phyloP scores from a whole-genome alignment of 805 yeast genomes.

The Metschnikowia reukaufii region DNA sequence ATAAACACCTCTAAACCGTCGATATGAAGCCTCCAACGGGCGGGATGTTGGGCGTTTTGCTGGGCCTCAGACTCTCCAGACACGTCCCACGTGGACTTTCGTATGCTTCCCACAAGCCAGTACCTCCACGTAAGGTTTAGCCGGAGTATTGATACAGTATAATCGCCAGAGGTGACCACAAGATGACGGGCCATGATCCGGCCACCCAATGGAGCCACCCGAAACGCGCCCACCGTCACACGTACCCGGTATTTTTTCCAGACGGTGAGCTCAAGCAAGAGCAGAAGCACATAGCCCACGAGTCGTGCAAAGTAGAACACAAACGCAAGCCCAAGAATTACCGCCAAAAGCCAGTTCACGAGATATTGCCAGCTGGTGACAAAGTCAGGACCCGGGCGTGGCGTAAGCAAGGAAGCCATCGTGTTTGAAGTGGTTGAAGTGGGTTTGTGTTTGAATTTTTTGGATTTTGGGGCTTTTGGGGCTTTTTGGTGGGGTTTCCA shows the following conservation, averaged over 20 bases:
- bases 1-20: conserved; percentile 83
- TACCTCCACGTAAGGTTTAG: conserved; percentile 87
- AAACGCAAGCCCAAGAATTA: conserved; percentile 59
- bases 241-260: conserved; percentile 65
- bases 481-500: not conserved
- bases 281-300: conserved; percentile 59
- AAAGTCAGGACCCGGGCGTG: conserved; percentile 6
- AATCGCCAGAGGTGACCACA: conserved; percentile 69
- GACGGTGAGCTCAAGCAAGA: conserved; percentile 48
- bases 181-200: conserved; percentile 75
- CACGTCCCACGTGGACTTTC: conserved; percentile 32
- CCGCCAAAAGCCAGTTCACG: conserved; percentile 75
- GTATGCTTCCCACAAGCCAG: conserved; percentile 60
- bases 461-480: not conserved
- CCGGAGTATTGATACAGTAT: conserved; percentile 66
- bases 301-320: conserved; percentile 77
- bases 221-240: conserved; percentile 68
- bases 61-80: conserved; percentile 22
- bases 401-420: conserved; percentile 5
- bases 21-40: conserved; percentile 55
- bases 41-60: conserved; percentile 52
- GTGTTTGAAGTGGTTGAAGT: not conserved
- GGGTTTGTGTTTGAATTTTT: not conserved
- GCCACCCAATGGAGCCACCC: conserved; percentile 81
- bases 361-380: conserved; percentile 62